Conservation (phyloP, 441 rosid species). For the Raphanus hybrid region DNA sequence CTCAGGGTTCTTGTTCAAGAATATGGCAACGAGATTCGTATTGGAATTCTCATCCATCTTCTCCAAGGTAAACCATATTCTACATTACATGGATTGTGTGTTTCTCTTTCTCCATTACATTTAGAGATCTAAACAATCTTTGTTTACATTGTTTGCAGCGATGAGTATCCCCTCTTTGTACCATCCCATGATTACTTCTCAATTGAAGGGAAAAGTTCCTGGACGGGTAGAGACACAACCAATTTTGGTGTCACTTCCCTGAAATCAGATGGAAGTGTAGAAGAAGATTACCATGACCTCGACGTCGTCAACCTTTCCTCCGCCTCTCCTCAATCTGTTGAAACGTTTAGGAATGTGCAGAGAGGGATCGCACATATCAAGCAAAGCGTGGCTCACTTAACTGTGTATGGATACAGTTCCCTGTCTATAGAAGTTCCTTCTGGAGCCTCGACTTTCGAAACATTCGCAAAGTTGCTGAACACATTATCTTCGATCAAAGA, state of each 20-base stretch:
- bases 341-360: constrained; percentile 85
- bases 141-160: constrained; percentile 49
- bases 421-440: constrained; percentile 80
- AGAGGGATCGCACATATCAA: constrained; percentile 91
- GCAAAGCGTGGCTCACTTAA: constrained; percentile 92
- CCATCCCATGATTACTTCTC: constrained; percentile 89
- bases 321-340: constrained; percentile 77
- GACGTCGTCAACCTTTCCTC: constrained; percentile 72
- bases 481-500: constrained; percentile 82
- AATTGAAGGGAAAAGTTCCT: constrained; percentile 74
- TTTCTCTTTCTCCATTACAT: background rate
- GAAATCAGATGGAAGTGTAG: constrained; percentile 81
- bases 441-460: constrained; percentile 86
- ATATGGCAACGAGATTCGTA: constrained; percentile 97
- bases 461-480: constrained; percentile 76
- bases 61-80: constrained; percentile 64
- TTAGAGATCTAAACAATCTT: constrained; percentile 24
- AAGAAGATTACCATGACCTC: constrained; percentile 70
- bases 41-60: constrained; percentile 81
- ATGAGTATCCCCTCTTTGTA: constrained; percentile 90
- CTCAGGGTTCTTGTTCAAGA: constrained; percentile 94
- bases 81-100: constrained; percentile 20
- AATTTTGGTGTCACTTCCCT: constrained; percentile 87
- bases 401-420: constrained; percentile 75
- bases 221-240: constrained; percentile 83